phyloP scores from a whole-genome alignment of 176 grass and related monocot genomes.

The Zoysia japonica region DNA sequence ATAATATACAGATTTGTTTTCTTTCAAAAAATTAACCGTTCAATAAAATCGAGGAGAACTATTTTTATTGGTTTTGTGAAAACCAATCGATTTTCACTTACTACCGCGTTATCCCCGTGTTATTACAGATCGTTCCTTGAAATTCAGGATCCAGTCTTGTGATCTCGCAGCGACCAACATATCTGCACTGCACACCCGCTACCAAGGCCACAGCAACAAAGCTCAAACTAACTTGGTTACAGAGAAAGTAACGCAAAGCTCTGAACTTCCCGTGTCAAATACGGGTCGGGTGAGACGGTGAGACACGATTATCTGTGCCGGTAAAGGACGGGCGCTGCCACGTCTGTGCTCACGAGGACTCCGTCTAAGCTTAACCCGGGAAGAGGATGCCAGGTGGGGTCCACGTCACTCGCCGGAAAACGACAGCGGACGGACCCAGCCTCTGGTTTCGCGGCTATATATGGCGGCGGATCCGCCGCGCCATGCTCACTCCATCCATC shows the following conservation, averaged over 20 bases:
- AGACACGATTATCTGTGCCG: constrained; percentile 8
- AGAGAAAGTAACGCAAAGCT: background rate
- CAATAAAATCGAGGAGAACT: no score
- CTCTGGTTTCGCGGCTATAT: constrained; percentile 18
- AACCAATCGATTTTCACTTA: no score
- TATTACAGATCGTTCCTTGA: background rate
- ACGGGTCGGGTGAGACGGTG: constrained; percentile 1
- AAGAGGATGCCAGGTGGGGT: constrained; percentile 2
- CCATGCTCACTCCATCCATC: background rate
- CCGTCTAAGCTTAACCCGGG: background rate
- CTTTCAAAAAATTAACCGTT: no score
- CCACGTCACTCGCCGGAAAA: background rate
- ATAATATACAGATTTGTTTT: background rate
- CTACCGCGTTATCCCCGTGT: no score
- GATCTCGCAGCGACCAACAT: background rate
- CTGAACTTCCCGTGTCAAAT: constrained; percentile 11
- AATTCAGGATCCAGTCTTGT: background rate
- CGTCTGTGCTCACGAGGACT: background rate
- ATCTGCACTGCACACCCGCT: no score
- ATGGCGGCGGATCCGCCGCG: background rate
- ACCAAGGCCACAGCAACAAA: background rate
- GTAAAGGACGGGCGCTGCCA: constrained; percentile 2
- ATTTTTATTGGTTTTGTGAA: no score
- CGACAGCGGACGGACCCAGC: background rate
- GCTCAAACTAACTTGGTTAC: background rate